phyloP scores from a whole-genome alignment of 23 red algal genomes.

The Pyropia yezoensis region DNA sequence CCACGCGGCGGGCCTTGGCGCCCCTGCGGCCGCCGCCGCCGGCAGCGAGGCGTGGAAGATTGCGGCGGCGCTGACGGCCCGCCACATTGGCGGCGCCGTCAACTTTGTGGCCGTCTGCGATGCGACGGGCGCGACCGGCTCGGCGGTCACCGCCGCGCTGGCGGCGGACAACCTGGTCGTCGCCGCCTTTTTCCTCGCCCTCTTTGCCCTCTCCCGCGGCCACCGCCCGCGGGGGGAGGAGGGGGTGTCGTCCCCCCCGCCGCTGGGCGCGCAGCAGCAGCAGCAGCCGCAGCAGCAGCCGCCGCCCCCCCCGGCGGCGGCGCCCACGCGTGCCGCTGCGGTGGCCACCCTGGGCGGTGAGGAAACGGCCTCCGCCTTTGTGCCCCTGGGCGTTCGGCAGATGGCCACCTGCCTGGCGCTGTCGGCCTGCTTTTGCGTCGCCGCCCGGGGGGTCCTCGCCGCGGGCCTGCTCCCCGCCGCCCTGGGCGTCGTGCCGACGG shows the following conservation, averaged over 20 bases:
- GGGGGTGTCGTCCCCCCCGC: no score
- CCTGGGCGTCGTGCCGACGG: constrained; percentile 27
- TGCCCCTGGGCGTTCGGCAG: neutral
- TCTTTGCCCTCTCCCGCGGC: constrained; percentile 37
- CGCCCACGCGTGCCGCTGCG: neutral
- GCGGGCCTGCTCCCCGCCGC: neutral
- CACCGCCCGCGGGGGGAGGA: neutral
- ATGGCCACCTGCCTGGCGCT: constrained; percentile 15
- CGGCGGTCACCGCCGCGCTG: constrained; percentile 34
- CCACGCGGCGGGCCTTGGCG: no score
- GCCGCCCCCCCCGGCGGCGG: no score
- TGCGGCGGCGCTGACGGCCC: constrained; percentile 56
- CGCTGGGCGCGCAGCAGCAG: no score
- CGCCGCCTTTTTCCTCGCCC: constrained; percentile 47
- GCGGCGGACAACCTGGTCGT: constrained; percentile 84
- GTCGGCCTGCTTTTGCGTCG: constrained; percentile 1
- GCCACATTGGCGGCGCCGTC: constrained; percentile 84
- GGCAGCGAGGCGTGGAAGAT: constrained; percentile 52
- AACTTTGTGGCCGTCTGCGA: constrained; percentile 79
- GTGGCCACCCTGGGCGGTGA: neutral
- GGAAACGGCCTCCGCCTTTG: neutral
- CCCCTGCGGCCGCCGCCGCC: constrained; percentile 16
- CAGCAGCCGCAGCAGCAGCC: no score
- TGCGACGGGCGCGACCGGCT: constrained; percentile 9
- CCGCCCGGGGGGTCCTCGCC: neutral